phyloP scores from a whole-genome alignment of 106 monocot species.

The Phalaenopsis aphrodite region DNA sequence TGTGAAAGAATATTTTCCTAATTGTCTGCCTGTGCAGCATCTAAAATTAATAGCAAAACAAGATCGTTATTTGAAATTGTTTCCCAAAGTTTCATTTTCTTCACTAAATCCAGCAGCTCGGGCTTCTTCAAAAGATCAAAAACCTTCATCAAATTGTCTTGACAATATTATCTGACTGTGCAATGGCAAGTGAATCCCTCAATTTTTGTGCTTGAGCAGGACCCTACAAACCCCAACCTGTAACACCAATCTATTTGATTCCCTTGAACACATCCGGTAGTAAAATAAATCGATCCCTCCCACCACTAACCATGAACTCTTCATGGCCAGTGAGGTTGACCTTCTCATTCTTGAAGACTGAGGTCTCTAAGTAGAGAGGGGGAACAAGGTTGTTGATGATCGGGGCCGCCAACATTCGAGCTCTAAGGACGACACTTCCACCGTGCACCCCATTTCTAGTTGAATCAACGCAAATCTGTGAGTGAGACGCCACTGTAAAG shows the following conservation, averaged over 20 bases:
- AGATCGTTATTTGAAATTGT: conserved; percentile 84
- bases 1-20: conserved; percentile 81
- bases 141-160: conserved; percentile 81
- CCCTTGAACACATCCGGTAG: conserved; percentile 88
- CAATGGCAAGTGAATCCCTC: conserved; percentile 11
- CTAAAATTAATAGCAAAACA: conserved; percentile 84
- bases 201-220: conserved; percentile 15
- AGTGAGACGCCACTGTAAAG: background rate
- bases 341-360: conserved; percentile 96
- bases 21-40: conserved; percentile 92
- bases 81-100: conserved; percentile 94
- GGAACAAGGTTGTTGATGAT: conserved; percentile 26
- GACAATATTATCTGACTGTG: conserved; percentile 7
- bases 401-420: conserved; percentile 40
- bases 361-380: conserved; percentile 74
- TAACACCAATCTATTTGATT: conserved; percentile 83
- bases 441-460: background rate
- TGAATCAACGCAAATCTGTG: background rate
- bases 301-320: conserved; percentile 90
- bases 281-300: conserved; percentile 74
- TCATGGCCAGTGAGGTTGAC: conserved; percentile 65
- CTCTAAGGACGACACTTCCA: conserved; percentile 26
- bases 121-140: conserved; percentile 85
- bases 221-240: conserved; percentile 58
- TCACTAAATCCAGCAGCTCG: conserved; percentile 88